Evolutionary conservation across 2,329 filamentous ascomycete species (phyloP), one percentile per base, ranked within the genome.

Genomic region (Ophidiomyces ophidiicola): DNA sequence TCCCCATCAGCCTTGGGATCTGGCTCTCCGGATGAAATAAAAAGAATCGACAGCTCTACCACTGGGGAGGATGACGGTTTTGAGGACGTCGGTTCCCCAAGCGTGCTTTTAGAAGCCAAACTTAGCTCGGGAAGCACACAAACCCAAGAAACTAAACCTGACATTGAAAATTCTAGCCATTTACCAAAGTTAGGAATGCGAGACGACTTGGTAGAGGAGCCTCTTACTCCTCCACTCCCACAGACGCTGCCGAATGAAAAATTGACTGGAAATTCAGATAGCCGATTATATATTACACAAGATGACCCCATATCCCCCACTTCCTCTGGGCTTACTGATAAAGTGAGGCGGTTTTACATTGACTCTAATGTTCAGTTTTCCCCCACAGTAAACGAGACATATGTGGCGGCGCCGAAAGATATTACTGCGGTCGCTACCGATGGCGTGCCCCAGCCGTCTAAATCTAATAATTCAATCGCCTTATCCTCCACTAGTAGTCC

Each of bases 21-120:
- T 24, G 59, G 60, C 3, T 73, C 74, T 3, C 67, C 72, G 1
- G 82, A 86, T 47, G 76, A 77, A 41, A 70, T 76, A 36, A 81
- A 82, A 38, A 72, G 70, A 32, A 67, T 87, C 1, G 83, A 88
- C 49, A 76, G 88, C 10, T 82, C 80, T 37, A 92, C 90, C 52
- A 77, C 75, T 11, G 80, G 81, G 8, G 85, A 94, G 48, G 83
- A 90, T 47, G 90, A 96, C 55, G 84, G 83, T 1, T 96, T 94
- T 53, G 90, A 98, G 57, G 86, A 94, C 59, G 87, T 96, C 6
- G 68, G 68, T 32, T 67, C 70, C 17, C 72, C 74, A 32, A 79
- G 77, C 20, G 80, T 85, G 43, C 72, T 85, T 50, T 75, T 74
- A 12, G 79, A 83, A 36, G 74, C 72, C 1, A 81, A 79, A 25